Evolutionary conservation across 257 asterid genomes (phyloP).

Genomic region (Jacaranda copaia): DNA sequence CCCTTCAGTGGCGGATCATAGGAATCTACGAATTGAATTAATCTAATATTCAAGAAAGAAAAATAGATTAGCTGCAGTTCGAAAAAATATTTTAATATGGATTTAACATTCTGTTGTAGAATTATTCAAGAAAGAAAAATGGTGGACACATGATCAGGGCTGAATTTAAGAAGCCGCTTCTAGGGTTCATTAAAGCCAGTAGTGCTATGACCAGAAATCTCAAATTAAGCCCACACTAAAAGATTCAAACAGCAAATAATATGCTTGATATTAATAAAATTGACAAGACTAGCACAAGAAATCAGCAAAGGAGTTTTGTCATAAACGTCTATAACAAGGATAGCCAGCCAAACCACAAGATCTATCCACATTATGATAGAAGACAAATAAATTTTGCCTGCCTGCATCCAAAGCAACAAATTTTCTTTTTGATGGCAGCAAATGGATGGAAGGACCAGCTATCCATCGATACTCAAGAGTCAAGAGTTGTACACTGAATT

Average conservation of each 20-base stretch:
- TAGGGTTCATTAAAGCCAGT: not conserved
- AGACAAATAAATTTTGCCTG: not conserved
- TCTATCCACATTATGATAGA: not conserved
- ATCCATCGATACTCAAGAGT: slow-evolving; percentile 3
- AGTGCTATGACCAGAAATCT: not conserved
- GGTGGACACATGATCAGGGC: not conserved
- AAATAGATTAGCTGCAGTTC: slow-evolving; percentile 37
- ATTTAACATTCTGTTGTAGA: too few species aligned
- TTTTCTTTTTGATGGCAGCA: not conserved
- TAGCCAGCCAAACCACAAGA: not conserved
- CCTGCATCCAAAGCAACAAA: not conserved
- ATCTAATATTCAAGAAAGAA: slow-evolving; percentile 58
- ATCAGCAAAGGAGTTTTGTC: not conserved
- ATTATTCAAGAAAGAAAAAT: too few species aligned
- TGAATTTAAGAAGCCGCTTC: not conserved
- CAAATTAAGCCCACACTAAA: not conserved
- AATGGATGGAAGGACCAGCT: slow-evolving; percentile 5
- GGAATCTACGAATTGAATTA: slow-evolving; percentile 91
- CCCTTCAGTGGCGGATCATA: slow-evolving; percentile 98
- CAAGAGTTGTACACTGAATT: not conserved
- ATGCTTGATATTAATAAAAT: not conserved
- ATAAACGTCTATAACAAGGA: slow-evolving; percentile 1
- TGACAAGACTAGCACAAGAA: not conserved
- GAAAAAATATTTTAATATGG: slow-evolving; percentile 23
- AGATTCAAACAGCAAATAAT: not conserved